phyloP scores from a whole-genome alignment of 441 rosid genomes.

The Adansonia gregorii region DNA sequence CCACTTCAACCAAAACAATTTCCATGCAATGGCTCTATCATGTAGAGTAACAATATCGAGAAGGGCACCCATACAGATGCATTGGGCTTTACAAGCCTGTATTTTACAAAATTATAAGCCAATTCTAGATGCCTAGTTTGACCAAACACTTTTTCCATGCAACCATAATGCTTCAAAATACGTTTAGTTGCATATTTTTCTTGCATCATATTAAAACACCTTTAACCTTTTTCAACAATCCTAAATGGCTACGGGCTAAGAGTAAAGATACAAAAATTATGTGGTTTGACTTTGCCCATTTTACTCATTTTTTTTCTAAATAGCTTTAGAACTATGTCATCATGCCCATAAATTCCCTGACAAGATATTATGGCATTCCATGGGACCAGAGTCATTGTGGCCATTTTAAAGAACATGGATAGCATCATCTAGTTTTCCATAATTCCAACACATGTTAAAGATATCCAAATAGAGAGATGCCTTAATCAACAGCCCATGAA shows the following conservation, averaged over 20 bases:
- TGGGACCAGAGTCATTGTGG: conserved; percentile 55
- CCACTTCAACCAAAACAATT: too few relatives aligned
- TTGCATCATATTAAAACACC: conserved; percentile 68
- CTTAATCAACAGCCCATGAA: conserved; percentile 59
- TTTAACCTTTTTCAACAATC: conserved; percentile 62
- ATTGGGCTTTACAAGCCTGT: conserved; percentile 72
- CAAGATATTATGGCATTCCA: conserved; percentile 83
- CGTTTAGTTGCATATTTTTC: conserved; percentile 52
- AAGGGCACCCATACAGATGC: conserved; percentile 78
- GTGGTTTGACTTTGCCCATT: conserved; percentile 66
- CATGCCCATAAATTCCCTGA: conserved; percentile 70
- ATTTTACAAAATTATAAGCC: conserved; percentile 55
- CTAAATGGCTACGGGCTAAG: conserved; percentile 84
- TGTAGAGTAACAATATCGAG: conserved; percentile 28
- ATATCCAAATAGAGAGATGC: conserved; percentile 49
- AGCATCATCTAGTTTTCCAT: conserved; percentile 70
- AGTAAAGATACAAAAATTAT: conserved; percentile 71
- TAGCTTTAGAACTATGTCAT: conserved; percentile 53
- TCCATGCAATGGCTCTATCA: too few relatives aligned
- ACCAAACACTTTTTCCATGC: conserved; percentile 83
- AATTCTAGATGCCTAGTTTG: conserved; percentile 69
- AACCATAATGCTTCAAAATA: conserved; percentile 70
- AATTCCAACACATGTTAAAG: conserved; percentile 79
- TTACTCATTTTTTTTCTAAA: conserved; percentile 65
- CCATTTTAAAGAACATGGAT: conserved; percentile 52